Evolutionary conservation across 129 eudicot species (phyloP).

Genomic region (Lactuca saligna): DNA sequence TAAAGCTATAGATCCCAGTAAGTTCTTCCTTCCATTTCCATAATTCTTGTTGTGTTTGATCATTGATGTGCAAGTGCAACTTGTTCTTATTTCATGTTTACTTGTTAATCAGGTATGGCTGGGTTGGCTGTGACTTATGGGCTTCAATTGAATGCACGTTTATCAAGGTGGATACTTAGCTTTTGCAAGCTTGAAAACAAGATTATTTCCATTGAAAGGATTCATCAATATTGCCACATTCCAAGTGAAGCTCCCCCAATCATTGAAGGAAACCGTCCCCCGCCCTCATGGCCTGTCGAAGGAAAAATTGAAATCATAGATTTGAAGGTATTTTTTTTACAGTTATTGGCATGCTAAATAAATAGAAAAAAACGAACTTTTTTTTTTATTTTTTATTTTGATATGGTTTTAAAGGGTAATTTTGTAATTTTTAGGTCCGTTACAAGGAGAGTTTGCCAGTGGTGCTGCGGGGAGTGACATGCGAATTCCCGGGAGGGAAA

Average conservation of each 20-base stretch:
- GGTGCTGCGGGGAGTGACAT: slow-evolving; percentile 77
- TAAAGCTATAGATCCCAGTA: slow-evolving; percentile 95
- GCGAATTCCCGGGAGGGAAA: slow-evolving; percentile 83
- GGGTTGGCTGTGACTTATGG: slow-evolving; percentile 94
- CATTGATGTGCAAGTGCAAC: not conserved
- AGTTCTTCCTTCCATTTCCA: slow-evolving; percentile 26
- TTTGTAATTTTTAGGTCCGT: slow-evolving; percentile 54
- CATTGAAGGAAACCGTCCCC: slow-evolving; percentile 64
- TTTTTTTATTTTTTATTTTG: not conserved
- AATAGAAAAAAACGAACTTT: not conserved
- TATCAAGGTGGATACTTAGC: slow-evolving; percentile 75
- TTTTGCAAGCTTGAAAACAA: slow-evolving; percentile 91
- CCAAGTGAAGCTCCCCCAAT: slow-evolving; percentile 89
- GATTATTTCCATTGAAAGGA: slow-evolving; percentile 90
- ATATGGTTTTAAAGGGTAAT: not conserved
- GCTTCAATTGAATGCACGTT: slow-evolving; percentile 68
- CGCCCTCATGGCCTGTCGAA: slow-evolving; percentile 70
- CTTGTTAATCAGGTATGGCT: slow-evolving; percentile 65
- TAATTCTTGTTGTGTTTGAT: slow-evolving; percentile 4
- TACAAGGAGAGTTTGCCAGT: slow-evolving; percentile 78
- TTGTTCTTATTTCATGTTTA: not conserved
- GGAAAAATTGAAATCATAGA: slow-evolving; percentile 76
- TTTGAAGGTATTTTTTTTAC: slow-evolving; percentile 50
- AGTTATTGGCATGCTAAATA: not conserved
- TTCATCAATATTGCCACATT: slow-evolving; percentile 79